phyloP scores from a whole-genome alignment of 2,329 filamentous ascomycete species.

The Colletotrichum sp. region DNA sequence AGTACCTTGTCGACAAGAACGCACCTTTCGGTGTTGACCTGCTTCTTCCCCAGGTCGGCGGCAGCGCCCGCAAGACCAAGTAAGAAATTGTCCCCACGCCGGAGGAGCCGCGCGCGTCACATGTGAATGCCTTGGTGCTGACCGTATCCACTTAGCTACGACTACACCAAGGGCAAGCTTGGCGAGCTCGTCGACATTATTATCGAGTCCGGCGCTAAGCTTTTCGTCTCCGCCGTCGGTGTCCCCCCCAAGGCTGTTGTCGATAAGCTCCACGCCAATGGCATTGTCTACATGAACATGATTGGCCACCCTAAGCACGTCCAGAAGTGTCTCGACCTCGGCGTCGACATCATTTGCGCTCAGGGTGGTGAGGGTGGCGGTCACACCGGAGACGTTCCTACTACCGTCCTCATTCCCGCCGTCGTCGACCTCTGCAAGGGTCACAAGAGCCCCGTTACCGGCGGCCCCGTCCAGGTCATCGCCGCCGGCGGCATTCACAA shows the following conservation, averaged over 20 bases:
- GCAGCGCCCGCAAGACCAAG: constrained; percentile 94
- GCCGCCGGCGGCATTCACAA: constrained; percentile 95
- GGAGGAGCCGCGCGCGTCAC: not conserved
- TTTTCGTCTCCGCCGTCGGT: constrained; percentile 97
- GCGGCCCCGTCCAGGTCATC: constrained; percentile 85
- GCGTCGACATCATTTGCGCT: constrained; percentile 95
- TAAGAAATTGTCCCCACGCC: constrained; percentile 33
- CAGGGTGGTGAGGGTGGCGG: constrained; percentile 98
- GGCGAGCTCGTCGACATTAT: constrained; percentile 88
- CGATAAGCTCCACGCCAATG: constrained; percentile 84
- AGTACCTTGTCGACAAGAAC: constrained; percentile 84
- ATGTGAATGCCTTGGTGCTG: not conserved
- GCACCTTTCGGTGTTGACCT: constrained; percentile 95
- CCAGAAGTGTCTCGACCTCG: constrained; percentile 90
- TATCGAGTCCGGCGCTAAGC: constrained; percentile 86
- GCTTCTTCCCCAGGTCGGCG: constrained; percentile 91
- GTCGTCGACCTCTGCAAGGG: constrained; percentile 82
- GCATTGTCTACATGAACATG: constrained; percentile 99
- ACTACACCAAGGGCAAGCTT: constrained; percentile 99
- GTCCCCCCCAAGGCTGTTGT: constrained; percentile 89
- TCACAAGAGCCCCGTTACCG: constrained; percentile 85
- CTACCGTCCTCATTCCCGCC: constrained; percentile 88
- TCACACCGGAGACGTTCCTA: constrained; percentile 94
- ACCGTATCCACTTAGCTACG: constrained; percentile 71
- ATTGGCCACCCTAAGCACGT: constrained; percentile 99